Conservation (phyloP, 164 flowering plant genomes). For the Magnolia officinalis region DNA sequence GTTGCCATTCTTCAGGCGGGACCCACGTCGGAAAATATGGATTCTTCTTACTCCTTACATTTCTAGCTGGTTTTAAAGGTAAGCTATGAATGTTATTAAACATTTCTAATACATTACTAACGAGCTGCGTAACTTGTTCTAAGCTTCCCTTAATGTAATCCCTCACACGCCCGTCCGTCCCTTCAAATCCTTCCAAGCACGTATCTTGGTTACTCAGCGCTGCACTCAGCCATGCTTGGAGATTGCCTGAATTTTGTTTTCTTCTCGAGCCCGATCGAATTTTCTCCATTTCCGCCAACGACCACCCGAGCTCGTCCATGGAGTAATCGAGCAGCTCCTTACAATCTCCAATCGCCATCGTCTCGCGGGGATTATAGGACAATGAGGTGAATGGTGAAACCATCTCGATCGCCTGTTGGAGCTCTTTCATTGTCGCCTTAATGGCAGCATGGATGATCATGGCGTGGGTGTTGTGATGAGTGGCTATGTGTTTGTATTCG, state of each 20-base stretch:
- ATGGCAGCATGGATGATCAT: constrained; percentile 64
- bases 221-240: constrained; percentile 86
- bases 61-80: constrained; percentile 44
- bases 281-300: constrained; percentile 54
- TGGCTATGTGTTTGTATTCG: constrained; percentile 5
- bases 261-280: constrained; percentile 35
- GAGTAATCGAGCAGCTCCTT: constrained; percentile 80
- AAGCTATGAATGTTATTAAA: constrained; percentile 45
- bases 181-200: constrained; percentile 87
- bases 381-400: constrained; percentile 49
- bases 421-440: constrained; percentile 44
- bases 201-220: constrained; percentile 93
- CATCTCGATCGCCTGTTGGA: constrained; percentile 36
- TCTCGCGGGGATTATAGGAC: constrained; percentile 60
- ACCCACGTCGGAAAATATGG: constrained; percentile 59
- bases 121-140: constrained; percentile 69
- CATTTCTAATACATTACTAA: constrained; percentile 59
- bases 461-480: constrained; percentile 5
- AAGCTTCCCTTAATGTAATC: constrained; percentile 58
- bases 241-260: constrained; percentile 41
- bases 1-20: constrained; percentile 43
- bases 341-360: constrained; percentile 73
- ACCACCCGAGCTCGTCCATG: constrained; percentile 73
- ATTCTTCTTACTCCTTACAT: constrained; percentile 6
- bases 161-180: constrained; percentile 52